Conservation (phyloP, 495 filamentous ascomycete species). For the Hyaloscypha variabilis region DNA sequence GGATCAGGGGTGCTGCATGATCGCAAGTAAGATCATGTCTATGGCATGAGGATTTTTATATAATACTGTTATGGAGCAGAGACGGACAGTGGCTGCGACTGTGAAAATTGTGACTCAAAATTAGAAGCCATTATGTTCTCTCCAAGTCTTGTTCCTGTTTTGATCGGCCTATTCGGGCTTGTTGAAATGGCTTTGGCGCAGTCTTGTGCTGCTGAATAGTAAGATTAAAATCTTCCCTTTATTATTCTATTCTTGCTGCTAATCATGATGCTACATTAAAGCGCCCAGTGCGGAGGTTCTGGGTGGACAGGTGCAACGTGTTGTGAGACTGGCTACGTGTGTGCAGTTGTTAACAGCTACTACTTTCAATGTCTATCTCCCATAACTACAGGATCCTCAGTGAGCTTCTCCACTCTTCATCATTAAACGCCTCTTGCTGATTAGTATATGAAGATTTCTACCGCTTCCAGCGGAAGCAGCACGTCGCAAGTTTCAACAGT, state of each 20-base stretch:
- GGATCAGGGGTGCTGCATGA: neutral
- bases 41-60: neutral
- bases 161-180: neutral
- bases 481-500: neutral
- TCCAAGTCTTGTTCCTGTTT: neutral
- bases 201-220: conserved; percentile 5
- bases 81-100: neutral
- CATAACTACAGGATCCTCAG: conserved; percentile 16
- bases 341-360: conserved; percentile 31
- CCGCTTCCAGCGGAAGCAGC: neutral
- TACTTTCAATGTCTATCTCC: conserved; percentile 34
- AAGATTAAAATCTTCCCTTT: neutral
- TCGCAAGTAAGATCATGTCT: neutral
- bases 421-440: neutral
- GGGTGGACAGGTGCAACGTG: conserved; percentile 25
- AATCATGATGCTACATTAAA: neutral
- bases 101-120: neutral
- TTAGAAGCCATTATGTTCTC: neutral
- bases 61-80: neutral
- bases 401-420: neutral
- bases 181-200: neutral
- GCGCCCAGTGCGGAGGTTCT: conserved; percentile 19
- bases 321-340: conserved; percentile 27
- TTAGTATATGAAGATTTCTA: neutral
- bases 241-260: neutral